Evolutionary conservation across 2,329 filamentous ascomycete genomes (phyloP), one percentile per base, ranked within the genome.

Genomic region (Leptographium flavum): DNA sequence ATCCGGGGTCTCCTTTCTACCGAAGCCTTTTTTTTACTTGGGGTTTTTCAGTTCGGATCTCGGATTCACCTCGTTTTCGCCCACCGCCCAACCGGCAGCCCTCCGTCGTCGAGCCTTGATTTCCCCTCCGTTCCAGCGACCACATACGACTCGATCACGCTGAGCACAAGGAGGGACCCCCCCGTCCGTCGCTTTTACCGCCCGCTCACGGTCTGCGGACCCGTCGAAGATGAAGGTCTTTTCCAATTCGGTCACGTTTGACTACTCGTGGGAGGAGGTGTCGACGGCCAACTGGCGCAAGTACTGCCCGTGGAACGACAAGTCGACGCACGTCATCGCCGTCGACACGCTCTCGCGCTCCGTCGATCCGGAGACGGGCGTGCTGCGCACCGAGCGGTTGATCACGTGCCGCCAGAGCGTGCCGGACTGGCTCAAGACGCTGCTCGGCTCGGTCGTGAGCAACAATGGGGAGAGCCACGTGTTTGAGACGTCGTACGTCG

Each of bases 201-300:
- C 22, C 5, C 8, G 4, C 37, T 17, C 43, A 37, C 25, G 25
- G 27, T 11, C 39, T 45, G 15, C 7, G 43, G 41, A 37, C 51
- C 52, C 31, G 23, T 6, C 19, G 47, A 61, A 57, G 45, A 96
- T 98, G 92, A 94, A 93, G 74, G 85, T 96, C 66, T 96, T 96
- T 60, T 85, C 86, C 55, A 93, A 87, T 58, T 71, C 73, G 33
- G 85, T 87, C 65, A 87, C 87, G 50, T 98, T 93, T 68, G 76
- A 94, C 69, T 98, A 98, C 73, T 94, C 90, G 39, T 98, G 92
- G 92, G 87, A 94, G 59, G 90, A 96, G 64, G 92, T 98, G 31
- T 94, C 87, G 23, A 87, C 87, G 14, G 87, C 85, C 61, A 98
- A 98, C 74, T 98, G 92, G 92, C 83, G 81, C 56, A 98, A 98